Evolutionary conservation across 164 flowering plant genomes (phyloP).

Genomic region (Paratinospora sagittata): DNA sequence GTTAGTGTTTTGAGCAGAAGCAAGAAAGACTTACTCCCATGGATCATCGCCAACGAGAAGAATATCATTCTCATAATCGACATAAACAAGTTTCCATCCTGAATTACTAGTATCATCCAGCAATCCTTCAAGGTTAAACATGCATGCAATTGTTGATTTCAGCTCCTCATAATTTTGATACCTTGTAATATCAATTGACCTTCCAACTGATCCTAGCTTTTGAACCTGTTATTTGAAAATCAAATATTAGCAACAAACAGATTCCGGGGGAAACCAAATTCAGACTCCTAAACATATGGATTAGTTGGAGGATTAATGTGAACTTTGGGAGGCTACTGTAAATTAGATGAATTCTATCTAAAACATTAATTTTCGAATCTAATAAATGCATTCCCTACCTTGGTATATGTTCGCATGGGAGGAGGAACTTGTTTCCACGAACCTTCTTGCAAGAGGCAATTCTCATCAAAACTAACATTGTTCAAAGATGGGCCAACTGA

Average conservation of each 20-base stretch:
- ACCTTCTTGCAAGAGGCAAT: slow-evolving; percentile 48
- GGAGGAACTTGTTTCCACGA: slow-evolving; percentile 78
- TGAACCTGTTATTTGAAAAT: slow-evolving; percentile 59
- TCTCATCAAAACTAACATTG: slow-evolving; percentile 69
- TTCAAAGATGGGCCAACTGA: slow-evolving; percentile 86
- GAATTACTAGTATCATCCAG: slow-evolving; percentile 67
- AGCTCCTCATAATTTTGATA: slow-evolving; percentile 74
- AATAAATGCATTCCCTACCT: slow-evolving; percentile 36
- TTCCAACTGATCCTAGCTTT: slow-evolving; percentile 94
- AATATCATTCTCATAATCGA: slow-evolving; percentile 91
- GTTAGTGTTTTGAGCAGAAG: neutral
- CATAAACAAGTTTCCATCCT: slow-evolving; percentile 88
- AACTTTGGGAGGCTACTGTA: too few species aligned
- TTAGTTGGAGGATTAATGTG: too few species aligned
- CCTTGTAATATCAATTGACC: slow-evolving; percentile 86
- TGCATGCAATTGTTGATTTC: slow-evolving; percentile 66
- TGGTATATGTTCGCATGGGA: slow-evolving; percentile 81
- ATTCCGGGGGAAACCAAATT: too few species aligned
- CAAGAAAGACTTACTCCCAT: slow-evolving; percentile 74
- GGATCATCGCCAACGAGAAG: slow-evolving; percentile 99
- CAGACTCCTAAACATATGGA: neutral
- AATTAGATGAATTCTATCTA: too few species aligned
- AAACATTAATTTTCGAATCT: too few species aligned
- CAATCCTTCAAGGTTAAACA: slow-evolving; percentile 88
- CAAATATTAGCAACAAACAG: neutral